Evolutionary conservation across 495 filamentous ascomycete species (phyloP).

Genomic region (Aspergillus egyptiacus): DNA sequence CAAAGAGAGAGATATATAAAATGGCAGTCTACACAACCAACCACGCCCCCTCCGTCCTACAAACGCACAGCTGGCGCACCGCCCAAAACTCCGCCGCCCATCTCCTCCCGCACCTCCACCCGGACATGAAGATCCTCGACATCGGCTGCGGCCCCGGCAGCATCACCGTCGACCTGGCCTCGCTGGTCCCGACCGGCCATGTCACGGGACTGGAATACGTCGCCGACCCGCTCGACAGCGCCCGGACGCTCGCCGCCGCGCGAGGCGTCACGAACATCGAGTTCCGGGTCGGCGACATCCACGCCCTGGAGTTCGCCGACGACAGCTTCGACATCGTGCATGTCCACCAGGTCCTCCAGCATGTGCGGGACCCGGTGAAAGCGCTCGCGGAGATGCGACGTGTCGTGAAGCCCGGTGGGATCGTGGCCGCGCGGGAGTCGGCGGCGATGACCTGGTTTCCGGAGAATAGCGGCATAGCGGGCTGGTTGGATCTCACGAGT

Average conservation of each 20-base stretch:
- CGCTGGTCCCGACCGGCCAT: conserved; percentile 39
- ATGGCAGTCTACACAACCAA: conserved; percentile 43
- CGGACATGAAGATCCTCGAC: conserved; percentile 26
- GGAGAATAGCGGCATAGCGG: conserved; percentile 32
- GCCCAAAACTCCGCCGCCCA: conserved; percentile 46
- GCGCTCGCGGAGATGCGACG: conserved; percentile 48
- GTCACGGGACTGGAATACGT: conserved; percentile 44
- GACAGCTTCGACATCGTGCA: conserved; percentile 55
- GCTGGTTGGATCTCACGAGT: conserved; percentile 35
- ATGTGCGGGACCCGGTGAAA: conserved; percentile 41
- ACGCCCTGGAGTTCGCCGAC: conserved; percentile 40
- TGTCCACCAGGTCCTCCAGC: conserved; percentile 51
- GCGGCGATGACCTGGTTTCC: conserved; percentile 45
- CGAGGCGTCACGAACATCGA: conserved; percentile 40
- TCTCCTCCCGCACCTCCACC: conserved; percentile 44
- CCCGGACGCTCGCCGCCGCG: conserved; percentile 31
- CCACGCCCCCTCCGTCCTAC: conserved; percentile 44
- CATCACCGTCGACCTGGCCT: conserved; percentile 48
- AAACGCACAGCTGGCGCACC: conserved; percentile 48
- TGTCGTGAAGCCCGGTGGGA: conserved; percentile 42
- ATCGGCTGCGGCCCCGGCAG: conserved; percentile 18
- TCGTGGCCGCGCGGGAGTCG: conserved; percentile 47
- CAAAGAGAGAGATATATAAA: too few species aligned
- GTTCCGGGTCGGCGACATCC: conserved; percentile 46
- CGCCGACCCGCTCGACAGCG: conserved; percentile 34